These are phyloP conservation scores for Penicillium expansum DNA, from an alignment of 2,329 filamentous ascomycete species.

Conservation along the genomic window DNA sequence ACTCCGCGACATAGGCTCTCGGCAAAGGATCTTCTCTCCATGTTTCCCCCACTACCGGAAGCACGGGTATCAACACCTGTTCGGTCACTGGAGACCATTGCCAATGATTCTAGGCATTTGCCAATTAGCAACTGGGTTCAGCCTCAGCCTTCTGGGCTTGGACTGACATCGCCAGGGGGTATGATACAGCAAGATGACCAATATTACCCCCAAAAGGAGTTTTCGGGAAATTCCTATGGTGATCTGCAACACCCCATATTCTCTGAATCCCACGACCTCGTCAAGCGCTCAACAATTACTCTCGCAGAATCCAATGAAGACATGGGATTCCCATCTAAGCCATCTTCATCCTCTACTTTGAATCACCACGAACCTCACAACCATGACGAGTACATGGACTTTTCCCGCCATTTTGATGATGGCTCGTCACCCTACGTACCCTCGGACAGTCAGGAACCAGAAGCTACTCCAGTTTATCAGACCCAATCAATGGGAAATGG, in stretches of 20 bases:
- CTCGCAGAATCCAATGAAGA: constrained; percentile 21
- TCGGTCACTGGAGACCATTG: constrained; percentile 1
- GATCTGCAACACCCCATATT: constrained; percentile 11
- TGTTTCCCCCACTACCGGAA: constrained; percentile 57
- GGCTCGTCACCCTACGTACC: constrained; percentile 7
- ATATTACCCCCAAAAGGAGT: constrained; percentile 7
- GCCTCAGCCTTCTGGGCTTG: not conserved
- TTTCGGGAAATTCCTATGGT: constrained; percentile 1
- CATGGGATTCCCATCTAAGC: constrained; percentile 15
- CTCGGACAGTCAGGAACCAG: not conserved
- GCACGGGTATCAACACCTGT: constrained; percentile 15
- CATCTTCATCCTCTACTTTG: constrained; percentile 22
- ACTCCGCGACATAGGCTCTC: constrained; percentile 70
- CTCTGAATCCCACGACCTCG: constrained; percentile 13
- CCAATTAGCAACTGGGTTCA: constrained; percentile 8
- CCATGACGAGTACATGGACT: constrained; percentile 8
- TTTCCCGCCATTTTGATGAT: not conserved
- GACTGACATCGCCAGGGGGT: not conserved
- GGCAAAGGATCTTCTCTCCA: constrained; percentile 66
- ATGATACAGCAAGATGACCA: constrained; percentile 1
- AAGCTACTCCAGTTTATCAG: constrained; percentile 3
- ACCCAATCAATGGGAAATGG: constrained; percentile 3
- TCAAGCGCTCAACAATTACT: constrained; percentile 21
- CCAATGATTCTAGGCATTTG: constrained; percentile 4
- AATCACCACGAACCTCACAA: constrained; percentile 17